A percentile compares a stretch with the other conserved stretches of the same genome.
phyloP scores from a whole-genome alignment of 1,284 basidiomycete species.

The Testicularia cyperi region DNA sequence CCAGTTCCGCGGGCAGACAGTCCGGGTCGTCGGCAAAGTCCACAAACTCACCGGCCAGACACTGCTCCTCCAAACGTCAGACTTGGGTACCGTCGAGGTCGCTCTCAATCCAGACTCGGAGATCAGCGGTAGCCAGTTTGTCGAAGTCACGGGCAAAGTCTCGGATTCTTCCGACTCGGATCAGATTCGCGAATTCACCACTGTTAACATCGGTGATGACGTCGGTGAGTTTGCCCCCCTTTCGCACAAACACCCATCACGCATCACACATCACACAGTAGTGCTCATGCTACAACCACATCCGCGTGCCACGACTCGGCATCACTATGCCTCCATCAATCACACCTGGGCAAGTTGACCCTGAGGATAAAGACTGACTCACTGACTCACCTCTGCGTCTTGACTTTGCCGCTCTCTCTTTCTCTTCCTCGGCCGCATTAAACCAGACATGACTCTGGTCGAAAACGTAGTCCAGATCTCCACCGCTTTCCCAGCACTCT shows the following conservation, averaged over 20 bases:
- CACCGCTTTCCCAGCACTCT: conserved; percentile 37
- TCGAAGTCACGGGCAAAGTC: conserved; percentile 57
- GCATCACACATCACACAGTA: too few relatives aligned
- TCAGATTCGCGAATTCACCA: conserved; percentile 36
- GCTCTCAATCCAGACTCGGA: conserved; percentile 41
- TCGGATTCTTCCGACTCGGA: conserved; percentile 27
- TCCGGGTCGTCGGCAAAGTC: conserved; percentile 54
- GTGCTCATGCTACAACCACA: too few relatives aligned
- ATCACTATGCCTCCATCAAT: too few relatives aligned
- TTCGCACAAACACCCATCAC: too few relatives aligned
- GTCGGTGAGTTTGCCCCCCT: conserved; percentile 56
- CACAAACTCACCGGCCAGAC: conserved; percentile 43
- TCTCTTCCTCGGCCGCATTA: neutral
- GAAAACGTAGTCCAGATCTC: conserved; percentile 47
- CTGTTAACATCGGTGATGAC: conserved; percentile 41
- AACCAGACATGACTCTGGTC: conserved; percentile 37
- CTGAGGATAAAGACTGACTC: too few relatives aligned
- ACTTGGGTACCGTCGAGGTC: conserved; percentile 52
- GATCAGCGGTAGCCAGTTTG: conserved; percentile 25
- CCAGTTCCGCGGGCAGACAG: conserved; percentile 34
- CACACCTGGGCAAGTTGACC: too few relatives aligned
- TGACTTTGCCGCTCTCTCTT: too few relatives aligned
- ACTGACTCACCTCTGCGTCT: too few relatives aligned
- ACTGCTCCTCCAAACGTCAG: conserved; percentile 49
- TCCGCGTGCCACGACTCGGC: too few relatives aligned